Evolutionary conservation across 306 rosid genomes (phyloP), one percentile per base, ranked within the genome.

Genomic region (Quercus variabilis): DNA sequence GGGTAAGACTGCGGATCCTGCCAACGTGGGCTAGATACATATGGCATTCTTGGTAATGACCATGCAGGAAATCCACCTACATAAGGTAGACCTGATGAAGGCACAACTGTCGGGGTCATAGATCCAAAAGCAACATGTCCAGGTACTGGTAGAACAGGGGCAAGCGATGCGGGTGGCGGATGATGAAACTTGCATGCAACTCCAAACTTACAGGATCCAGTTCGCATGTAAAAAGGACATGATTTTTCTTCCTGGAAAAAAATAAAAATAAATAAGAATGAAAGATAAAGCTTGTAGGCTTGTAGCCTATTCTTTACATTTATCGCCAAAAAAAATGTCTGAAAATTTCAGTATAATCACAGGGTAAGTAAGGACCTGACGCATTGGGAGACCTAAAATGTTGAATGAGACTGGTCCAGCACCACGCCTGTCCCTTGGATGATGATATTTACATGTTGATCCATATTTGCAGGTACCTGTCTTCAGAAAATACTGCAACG

Each of bases 391-490:
- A 51, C 98, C 98, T 79, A 94, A 78, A 76, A 87, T 68, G 73
- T 94, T 94, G 83, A 92, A 88, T 55, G 81, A 73, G 14, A 94
- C 96, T 11, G 98, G 97, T 75, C 91, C 94, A 87, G 96, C 97
- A 78, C 98, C 98, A 71, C 91, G 91, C 87, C 98, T 88, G 86
- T 94, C 98, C 86, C 89, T 90, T 74, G 97, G 98, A 74, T 94
- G 98, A 85, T 94, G 98, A 83, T 92, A 94, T 86, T 94, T 94
- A 86, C 98, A 94, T 19, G 98, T 90, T 35, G 96, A 78, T 77
- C 98, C 97, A 87, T 94, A 94, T 83, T 94, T 94, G 89, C 98
- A 94, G 72, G 97, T 94, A 81, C 98, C 97, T 54, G 98, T 94
- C 94, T 92, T 94, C 88, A 94, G 92, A 87, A 89, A 94, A 86